These are phyloP conservation scores for Diutina neorugosa DNA, from an alignment of 1,139 yeast genomes.

Conservation along the genomic window DNA sequence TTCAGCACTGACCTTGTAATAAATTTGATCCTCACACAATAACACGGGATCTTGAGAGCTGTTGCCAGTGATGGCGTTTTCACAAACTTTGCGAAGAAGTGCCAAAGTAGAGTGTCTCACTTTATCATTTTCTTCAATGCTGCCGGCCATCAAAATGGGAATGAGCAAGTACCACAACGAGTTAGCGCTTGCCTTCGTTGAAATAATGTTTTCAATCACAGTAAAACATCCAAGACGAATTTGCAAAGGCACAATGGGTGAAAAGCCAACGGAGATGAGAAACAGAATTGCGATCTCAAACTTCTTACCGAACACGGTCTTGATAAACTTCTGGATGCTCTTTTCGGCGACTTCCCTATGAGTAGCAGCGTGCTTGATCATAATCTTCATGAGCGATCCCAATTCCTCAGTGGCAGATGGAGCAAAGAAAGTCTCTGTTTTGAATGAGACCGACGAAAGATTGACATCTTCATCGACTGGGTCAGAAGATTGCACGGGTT, in stretches of 20 bases:
- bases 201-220: slow-evolving; percentile 10
- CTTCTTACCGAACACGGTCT: background rate
- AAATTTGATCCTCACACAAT: slow-evolving; percentile 30
- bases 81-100: slow-evolving; percentile 10
- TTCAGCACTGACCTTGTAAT: slow-evolving; percentile 26
- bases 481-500: background rate
- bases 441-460: background rate
- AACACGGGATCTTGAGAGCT: slow-evolving; percentile 14
- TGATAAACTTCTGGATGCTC: background rate
- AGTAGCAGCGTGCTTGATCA: background rate
- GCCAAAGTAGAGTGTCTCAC: slow-evolving; percentile 19
- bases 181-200: slow-evolving; percentile 8
- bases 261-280: slow-evolving; percentile 41
- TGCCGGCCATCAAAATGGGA: slow-evolving; percentile 27
- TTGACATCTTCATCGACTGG: background rate
- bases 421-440: background rate
- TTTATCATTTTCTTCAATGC: slow-evolving; percentile 17
- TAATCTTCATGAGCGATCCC: background rate
- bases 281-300: slow-evolving; percentile 39
- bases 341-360: background rate
- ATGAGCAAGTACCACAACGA: slow-evolving; percentile 18
- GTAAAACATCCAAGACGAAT: background rate
- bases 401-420: background rate
- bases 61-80: slow-evolving; percentile 10
- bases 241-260: slow-evolving; percentile 39